phyloP scores from a whole-genome alignment of 2,329 filamentous ascomycete species.

The Trichothecium sympodiale region DNA sequence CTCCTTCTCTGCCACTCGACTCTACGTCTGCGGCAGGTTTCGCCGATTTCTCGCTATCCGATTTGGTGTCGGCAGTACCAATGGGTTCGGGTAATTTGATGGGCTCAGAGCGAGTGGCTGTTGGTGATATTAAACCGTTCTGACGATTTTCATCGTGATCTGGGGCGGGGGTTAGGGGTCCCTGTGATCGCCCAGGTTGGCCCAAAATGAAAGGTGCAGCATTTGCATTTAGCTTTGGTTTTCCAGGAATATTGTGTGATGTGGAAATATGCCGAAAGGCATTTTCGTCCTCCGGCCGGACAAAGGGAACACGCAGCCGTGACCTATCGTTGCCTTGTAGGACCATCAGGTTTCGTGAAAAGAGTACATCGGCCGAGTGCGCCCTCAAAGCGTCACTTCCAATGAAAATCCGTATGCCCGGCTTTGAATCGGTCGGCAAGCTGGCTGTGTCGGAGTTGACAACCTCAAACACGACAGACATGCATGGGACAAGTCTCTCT shows the following conservation, averaged over 20 bases:
- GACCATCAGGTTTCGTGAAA: slow-evolving; percentile 84
- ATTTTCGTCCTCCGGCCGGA: slow-evolving; percentile 78
- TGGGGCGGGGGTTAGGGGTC: slow-evolving; percentile 6
- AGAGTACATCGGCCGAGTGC: slow-evolving; percentile 81
- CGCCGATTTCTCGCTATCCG: slow-evolving; percentile 28
- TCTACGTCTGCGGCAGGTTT: slow-evolving; percentile 12
- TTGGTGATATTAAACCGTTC: slow-evolving; percentile 21
- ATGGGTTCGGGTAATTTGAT: slow-evolving; percentile 22
- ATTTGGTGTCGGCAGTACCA: slow-evolving; percentile 30
- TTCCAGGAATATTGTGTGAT: slow-evolving; percentile 40
- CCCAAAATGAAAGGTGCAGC: slow-evolving; percentile 29
- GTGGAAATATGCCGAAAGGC: slow-evolving; percentile 70
- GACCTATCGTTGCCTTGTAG: slow-evolving; percentile 79
- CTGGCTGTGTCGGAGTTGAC: slow-evolving; percentile 39
- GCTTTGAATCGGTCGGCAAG: background rate
- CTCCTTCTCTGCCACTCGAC: slow-evolving; percentile 15
- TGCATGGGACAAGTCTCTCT: slow-evolving; percentile 59
- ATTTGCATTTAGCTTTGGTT: slow-evolving; percentile 46
- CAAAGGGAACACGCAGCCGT: slow-evolving; percentile 82
- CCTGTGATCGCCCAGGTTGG: slow-evolving; percentile 15
- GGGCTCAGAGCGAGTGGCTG: slow-evolving; percentile 20
- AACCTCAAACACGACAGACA: slow-evolving; percentile 71
- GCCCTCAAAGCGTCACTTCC: slow-evolving; percentile 79
- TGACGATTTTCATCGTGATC: slow-evolving; percentile 14
- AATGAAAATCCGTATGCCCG: slow-evolving; percentile 69